Base-by-base conservation (phyloP, 768 basidiomycete species). In the Russula olivacea region DNA sequence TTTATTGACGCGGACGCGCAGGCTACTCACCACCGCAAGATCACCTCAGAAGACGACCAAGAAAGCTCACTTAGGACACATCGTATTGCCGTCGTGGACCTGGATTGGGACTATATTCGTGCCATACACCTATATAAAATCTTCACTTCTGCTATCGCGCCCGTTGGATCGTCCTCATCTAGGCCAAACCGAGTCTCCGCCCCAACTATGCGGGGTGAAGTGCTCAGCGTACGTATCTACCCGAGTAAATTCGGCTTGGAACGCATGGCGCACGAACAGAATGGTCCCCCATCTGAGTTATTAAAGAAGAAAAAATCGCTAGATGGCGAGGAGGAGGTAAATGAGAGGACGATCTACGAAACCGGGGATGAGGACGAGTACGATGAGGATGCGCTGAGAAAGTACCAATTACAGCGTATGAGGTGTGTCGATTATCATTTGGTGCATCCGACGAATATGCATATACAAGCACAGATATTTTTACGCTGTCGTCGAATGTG, bases 101-200 rank as follows among this genome's bases (percentile, higher is more conserved):
- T 98, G 56, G 97, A 99, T 75, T 99, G 97, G 97, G 97, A 98
- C 73, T 83, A 98, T 74, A 85, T 98, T 55, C 88, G 89, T 59
- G 93, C 96, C 0, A 76, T 77, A 21, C 94, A 98, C 72, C 77
- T 99, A 14, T 97, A 86, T 82, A 93, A 91, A 75, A 91, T 98
- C 40, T 92, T 91, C 75, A 84, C 91, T 19, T 98, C 95, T 2
- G 82, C 94, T 47, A 80, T 96, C 6, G 87, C 89, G 7, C 74
- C 83, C 15, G 75, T 80, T 12, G 81, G 54, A 3, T 69, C 83
- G 6, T 77, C 84, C 15, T 71, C 78, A 19, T 66, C 65, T 12
- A 70, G 68, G 49, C 61, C 69, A 43, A 57, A 54, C 51, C 6
- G 15, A 64, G 53, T 61, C 69, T 36, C 72, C 9, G 43, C 58